Conservation (phyloP, 768 basidiomycete genomes). For the Amanita inopinata region DNA sequence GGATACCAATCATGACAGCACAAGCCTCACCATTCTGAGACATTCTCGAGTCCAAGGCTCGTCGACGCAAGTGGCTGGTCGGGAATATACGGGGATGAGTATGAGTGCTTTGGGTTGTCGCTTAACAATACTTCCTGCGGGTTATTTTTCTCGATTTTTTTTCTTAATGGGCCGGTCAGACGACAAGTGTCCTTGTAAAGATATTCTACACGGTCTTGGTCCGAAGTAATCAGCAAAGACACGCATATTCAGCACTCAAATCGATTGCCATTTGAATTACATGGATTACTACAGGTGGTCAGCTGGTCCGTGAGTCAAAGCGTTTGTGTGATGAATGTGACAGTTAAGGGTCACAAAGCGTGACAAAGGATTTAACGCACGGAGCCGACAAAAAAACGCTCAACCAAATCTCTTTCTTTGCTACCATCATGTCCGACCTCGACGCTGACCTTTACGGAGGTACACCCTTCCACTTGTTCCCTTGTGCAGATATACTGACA, state of each 20-base stretch:
- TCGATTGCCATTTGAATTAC: too few species aligned
- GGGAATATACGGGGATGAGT: neutral
- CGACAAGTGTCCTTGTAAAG: neutral
- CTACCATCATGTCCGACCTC: constrained; percentile 63
- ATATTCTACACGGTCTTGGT: neutral
- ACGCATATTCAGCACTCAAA: too few species aligned
- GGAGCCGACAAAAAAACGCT: constrained; percentile 4
- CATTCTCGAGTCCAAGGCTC: neutral
- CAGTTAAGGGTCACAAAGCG: neutral
- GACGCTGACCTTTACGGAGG: constrained; percentile 89
- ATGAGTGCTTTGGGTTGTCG: too few species aligned
- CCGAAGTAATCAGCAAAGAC: too few species aligned
- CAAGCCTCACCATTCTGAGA: neutral
- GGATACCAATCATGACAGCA: constrained; percentile 34
- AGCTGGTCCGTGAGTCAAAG: too few species aligned
- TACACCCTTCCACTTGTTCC: constrained; percentile 22
- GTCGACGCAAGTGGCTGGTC: neutral
- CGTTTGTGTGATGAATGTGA: constrained; percentile 9
- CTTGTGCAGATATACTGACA: neutral
- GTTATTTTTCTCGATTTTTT: neutral
- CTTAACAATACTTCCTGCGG: neutral
- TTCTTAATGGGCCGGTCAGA: neutral
- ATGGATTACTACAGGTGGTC: too few species aligned
- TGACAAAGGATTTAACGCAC: constrained; percentile 6
- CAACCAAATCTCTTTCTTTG: constrained; percentile 20